Base-by-base conservation (phyloP, 2,329 filamentous ascomycete genomes). In the Talaromyces sp. region DNA sequence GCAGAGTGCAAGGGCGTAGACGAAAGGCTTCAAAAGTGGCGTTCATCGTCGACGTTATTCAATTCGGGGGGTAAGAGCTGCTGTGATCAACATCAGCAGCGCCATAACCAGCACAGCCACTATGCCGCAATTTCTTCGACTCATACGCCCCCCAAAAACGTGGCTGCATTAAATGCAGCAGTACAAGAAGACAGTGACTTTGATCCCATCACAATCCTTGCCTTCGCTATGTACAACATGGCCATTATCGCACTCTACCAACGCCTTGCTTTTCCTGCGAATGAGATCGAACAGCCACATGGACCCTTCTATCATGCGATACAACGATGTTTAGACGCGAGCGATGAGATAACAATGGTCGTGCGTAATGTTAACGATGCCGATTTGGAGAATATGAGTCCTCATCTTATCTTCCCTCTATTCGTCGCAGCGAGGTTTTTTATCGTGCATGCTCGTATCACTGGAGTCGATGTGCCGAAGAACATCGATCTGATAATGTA, bases 391-490 rank as follows among this genome's bases (percentile, higher is more conserved):
- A 33, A 47, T 19, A 60, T 60, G 57, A 60, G 57, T 39, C 57
- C 57, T 27, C 57, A 60, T 60, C 57, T 60, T 19, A 60, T 47
- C 27, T 60, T 60, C n/a, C 57, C 57, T 43, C 15, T 60, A 33
- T 49, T 61, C 33, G 59, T 61, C 11, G 59, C 43, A 39, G 43
- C 59, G 8, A 35, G 59, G n/a, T 61, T 61, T 35, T 61, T 50
- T 11, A 43, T 61, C 19, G 59, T 61, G 10, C 59, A 62, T 19
- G 45, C 43, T 17, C 59, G 45, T 33, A 62, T 62, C 19, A 52
- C 33, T 25, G 31, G 45, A 10, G 59, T 62, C 17, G 59, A 62
- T 10, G 47, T 49, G 6, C 45, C 59, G 11, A 47, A 37, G 19
- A 52, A 52, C 6, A 52, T 62, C 19, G 45, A 52, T 22, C 4